Conservation (phyloP, 345 rosid species). For the Boechera stricta region DNA sequence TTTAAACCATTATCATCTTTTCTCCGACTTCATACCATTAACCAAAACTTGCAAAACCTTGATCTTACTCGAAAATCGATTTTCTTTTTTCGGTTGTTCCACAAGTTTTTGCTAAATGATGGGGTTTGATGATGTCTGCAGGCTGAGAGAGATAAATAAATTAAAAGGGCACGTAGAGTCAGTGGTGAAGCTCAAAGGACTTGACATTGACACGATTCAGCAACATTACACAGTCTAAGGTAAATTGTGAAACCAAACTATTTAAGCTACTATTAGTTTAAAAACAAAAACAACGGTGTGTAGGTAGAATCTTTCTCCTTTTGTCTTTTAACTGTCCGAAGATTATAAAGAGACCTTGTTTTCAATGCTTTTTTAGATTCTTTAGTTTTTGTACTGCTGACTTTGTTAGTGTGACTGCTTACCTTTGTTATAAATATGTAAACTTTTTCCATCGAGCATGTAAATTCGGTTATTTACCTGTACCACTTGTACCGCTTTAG, state of each 20-base stretch:
- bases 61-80: background rate
- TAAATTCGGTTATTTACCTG: background rate
- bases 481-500: background rate
- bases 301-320: background rate
- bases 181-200: conserved; percentile 84
- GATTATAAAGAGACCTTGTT: background rate
- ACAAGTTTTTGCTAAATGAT: conserved; percentile 6
- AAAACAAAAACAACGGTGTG: background rate
- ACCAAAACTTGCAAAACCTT: background rate
- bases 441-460: no score
- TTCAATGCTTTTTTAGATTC: background rate
- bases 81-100: background rate
- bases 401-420: background rate
- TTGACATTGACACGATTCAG: conserved; percentile 81
- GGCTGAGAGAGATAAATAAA: conserved; percentile 78
- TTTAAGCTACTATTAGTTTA: background rate
- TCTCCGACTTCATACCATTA: background rate
- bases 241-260: conserved; percentile 4
- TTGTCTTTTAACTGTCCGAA: conserved; percentile 12
- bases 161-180: conserved; percentile 89
- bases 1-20: background rate
- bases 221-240: conserved; percentile 76
- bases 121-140: conserved; percentile 36
- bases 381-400: background rate
- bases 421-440: background rate